Conservation (phyloP, 306 rosid species). For the Albizia julibrissin region DNA sequence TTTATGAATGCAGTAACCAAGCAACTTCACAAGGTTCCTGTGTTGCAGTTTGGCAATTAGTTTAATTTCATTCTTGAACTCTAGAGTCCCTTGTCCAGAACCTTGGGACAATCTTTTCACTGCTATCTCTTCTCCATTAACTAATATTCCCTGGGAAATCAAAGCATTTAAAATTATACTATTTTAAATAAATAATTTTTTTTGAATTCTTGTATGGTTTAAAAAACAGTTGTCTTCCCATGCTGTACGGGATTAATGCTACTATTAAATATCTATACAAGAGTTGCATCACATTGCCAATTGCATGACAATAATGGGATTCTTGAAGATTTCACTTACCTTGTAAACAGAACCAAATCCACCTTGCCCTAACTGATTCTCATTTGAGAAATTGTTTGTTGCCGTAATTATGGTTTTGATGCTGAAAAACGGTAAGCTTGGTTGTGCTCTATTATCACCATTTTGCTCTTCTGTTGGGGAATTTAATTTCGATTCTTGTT, state of each 20-base stretch:
- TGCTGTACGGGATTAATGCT: too few species aligned
- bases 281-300: too few species aligned
- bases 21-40: background rate
- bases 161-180: background rate
- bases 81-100: conserved; percentile 2
- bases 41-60: conserved; percentile 17
- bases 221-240: too few species aligned
- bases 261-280: too few species aligned
- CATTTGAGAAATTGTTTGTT: conserved; percentile 27
- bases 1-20: conserved; percentile 7
- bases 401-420: conserved; percentile 5
- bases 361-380: conserved; percentile 42
- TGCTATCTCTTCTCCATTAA: conserved; percentile 37
- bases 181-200: too few species aligned
- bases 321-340: conserved; percentile 12
- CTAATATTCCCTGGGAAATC: conserved; percentile 32
- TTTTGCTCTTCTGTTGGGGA: background rate
- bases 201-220: too few species aligned
- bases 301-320: background rate
- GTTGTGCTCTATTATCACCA: background rate
- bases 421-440: conserved; percentile 5
- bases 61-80: conserved; percentile 18
- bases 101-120: conserved; percentile 20
- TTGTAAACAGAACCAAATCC: conserved; percentile 48
- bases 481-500: background rate